These are phyloP conservation scores for Cucurbita maxima DNA, from an alignment of 306 rosid genomes.

Conservation along the genomic window DNA sequence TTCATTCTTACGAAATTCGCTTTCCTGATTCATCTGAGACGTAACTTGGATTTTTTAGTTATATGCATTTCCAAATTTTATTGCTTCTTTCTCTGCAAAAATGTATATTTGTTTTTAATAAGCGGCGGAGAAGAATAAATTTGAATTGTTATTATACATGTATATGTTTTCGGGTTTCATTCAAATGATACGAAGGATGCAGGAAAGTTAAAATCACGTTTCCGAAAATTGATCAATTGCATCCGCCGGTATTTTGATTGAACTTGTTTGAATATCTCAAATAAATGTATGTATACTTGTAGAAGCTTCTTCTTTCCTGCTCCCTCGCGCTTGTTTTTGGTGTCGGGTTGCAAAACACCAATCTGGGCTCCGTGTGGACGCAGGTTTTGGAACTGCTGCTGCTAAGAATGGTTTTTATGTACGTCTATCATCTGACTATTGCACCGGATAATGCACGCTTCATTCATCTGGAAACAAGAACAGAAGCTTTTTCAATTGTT, in stretches of 20 bases:
- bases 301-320: neutral
- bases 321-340: neutral
- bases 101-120: neutral
- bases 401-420: neutral
- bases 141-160: neutral
- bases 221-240: neutral
- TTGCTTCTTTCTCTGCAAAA: neutral
- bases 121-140: neutral
- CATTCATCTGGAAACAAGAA: constrained; percentile 25
- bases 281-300: neutral
- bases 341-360: neutral
- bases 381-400: neutral
- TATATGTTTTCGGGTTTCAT: neutral
- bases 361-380: neutral
- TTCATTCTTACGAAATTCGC: neutral
- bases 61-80: no score
- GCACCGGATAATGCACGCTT: neutral
- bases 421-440: constrained; percentile 8
- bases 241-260: neutral
- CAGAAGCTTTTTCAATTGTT: neutral
- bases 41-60: no score
- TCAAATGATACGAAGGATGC: neutral
- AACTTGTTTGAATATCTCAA: neutral
- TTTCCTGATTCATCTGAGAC: neutral
- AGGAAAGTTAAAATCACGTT: neutral